Base-by-base conservation (phyloP, 495 filamentous ascomycete species). In the Lasiosphaeriaceae sp. region DNA sequence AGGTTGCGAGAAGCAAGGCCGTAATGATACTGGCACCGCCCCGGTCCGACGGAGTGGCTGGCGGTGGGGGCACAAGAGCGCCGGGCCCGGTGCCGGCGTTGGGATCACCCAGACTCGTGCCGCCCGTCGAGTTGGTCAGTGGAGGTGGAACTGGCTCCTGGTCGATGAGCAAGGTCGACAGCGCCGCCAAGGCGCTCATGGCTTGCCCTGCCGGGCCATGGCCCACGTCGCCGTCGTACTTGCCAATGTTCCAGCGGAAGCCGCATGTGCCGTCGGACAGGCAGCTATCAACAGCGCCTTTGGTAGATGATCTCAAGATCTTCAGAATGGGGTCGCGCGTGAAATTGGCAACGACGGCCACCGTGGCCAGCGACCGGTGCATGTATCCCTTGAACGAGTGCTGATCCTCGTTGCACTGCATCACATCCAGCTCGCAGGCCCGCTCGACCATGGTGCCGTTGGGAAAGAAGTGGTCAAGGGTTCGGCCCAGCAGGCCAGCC, bases 351-450 rank as follows among this genome's bases (percentile, higher is more conserved):
- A 92, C 70, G 59, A 89, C 80, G 16, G 85, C 85, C 11, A 81
- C 80, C 0, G 79, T 76, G 8, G 84, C 87, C 65, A 96, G 79
- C 81, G 89, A 91, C 23, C 91, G 88, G 22, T 88, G 77, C 43
- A 93, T 78, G 74, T 92, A 95, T n/a, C 88, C 89, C 71, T 94
- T 96, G 83, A 93, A 96, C 17, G 86, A 90, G 44, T 80, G 80
- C 74, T 91, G 88, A 62, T 94, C 90, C 46, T 81, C 78, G 61
- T 88, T 83, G 75, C 90, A 92, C 4, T 75, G 72, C 16, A 66
- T 47, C 11, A 67, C 64, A 1, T 51, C 20, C 3, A 69, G 62
- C 61, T 93, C 90, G 73, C 90, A 95, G 19, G 84, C 77, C 41
- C 81, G 73, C 67, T 93, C 90, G 55, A 81, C 72, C 75, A 86